Evolutionary conservation across 1,139 yeast species (phyloP).

Genomic region (Protomyces inouyei): DNA sequence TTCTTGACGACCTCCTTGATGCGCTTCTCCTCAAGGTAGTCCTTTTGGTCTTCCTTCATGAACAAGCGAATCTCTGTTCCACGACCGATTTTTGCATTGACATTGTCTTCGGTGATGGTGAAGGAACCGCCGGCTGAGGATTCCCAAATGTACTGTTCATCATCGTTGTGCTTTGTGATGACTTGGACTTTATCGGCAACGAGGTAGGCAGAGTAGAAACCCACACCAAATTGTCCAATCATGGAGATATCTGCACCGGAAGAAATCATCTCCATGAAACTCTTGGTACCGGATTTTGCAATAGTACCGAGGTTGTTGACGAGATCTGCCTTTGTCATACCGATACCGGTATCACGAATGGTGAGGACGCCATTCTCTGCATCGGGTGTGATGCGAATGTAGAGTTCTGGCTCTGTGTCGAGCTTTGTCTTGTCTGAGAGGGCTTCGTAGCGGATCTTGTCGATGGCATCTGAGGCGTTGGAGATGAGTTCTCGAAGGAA

Average conservation of each 20-base stretch:
- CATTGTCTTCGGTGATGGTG: slow-evolving; percentile 79
- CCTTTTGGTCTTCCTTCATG: slow-evolving; percentile 98
- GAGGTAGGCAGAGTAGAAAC: slow-evolving; percentile 98
- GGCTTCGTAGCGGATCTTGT: slow-evolving; percentile 96
- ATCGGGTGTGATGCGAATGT: slow-evolving; percentile 93
- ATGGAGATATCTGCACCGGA: slow-evolving; percentile 99
- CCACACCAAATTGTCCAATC: slow-evolving; percentile 99
- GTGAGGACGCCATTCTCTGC: slow-evolving; percentile 92
- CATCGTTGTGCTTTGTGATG: slow-evolving; percentile 96
- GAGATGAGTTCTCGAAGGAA: slow-evolving; percentile 98
- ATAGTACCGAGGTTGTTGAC: slow-evolving; percentile 99
- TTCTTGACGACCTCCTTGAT: slow-evolving; percentile 99
- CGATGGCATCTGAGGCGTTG: slow-evolving; percentile 94
- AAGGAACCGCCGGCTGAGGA: slow-evolving; percentile 99
- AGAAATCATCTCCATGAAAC: slow-evolving; percentile 98
- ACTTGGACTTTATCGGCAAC: slow-evolving; percentile 99
- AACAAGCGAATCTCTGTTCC: slow-evolving; percentile 94
- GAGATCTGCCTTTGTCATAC: slow-evolving; percentile 94
- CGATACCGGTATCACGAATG: slow-evolving; percentile 99
- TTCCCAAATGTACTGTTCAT: slow-evolving; percentile 99
- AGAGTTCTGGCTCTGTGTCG: slow-evolving; percentile 93
- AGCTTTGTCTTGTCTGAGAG: slow-evolving; percentile 85
- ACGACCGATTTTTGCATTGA: slow-evolving; percentile 64
- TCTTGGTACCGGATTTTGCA: slow-evolving; percentile 99
- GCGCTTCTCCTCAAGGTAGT: slow-evolving; percentile 98